phyloP scores from a whole-genome alignment of 352 stramenopile genomes.

The Stephanocyclus meneghinianus region DNA sequence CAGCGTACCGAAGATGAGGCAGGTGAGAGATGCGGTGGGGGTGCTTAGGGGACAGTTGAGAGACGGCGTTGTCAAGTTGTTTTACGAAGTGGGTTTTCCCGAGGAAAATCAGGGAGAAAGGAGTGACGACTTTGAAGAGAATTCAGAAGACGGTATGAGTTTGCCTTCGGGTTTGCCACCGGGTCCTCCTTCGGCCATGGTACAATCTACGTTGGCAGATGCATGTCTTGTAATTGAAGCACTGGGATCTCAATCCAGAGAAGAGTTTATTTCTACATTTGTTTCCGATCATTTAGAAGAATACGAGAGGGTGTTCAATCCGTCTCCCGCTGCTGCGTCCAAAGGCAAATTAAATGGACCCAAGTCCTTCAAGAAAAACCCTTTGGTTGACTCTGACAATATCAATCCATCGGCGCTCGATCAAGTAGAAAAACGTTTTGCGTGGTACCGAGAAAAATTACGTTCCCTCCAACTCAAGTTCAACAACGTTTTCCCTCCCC shows the following conservation, averaged over 20 bases:
- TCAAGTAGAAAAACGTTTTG: constrained; percentile 86
- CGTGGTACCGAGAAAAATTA: constrained; percentile 87
- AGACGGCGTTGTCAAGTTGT: constrained; percentile 64
- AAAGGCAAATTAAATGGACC: constrained; percentile 13
- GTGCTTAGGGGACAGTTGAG: constrained; percentile 86
- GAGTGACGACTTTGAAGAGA: constrained; percentile 25
- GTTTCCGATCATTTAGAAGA: constrained; percentile 84
- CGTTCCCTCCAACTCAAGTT: constrained; percentile 84
- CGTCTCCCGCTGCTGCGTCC: constrained; percentile 25
- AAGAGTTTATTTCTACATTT: constrained; percentile 83
- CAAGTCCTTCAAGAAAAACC: constrained; percentile 44
- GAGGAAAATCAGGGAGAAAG: constrained; percentile 31
- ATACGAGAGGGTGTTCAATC: constrained; percentile 81
- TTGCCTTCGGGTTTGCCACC: constrained; percentile 3
- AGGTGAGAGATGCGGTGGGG: constrained; percentile 89
- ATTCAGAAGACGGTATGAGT: neutral
- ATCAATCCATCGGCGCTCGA: constrained; percentile 72
- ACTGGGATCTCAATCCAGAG: constrained; percentile 79
- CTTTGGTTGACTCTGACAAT: neutral
- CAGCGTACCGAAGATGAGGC: constrained; percentile 85
- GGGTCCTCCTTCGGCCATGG: constrained; percentile 49
- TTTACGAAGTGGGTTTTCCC: constrained; percentile 62
- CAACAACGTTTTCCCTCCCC: constrained; percentile 90
- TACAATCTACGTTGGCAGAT: constrained; percentile 74
- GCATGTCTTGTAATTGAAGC: constrained; percentile 88